Conservation (phyloP, 768 basidiomycete genomes). For the Chalciporus piperatus region DNA sequence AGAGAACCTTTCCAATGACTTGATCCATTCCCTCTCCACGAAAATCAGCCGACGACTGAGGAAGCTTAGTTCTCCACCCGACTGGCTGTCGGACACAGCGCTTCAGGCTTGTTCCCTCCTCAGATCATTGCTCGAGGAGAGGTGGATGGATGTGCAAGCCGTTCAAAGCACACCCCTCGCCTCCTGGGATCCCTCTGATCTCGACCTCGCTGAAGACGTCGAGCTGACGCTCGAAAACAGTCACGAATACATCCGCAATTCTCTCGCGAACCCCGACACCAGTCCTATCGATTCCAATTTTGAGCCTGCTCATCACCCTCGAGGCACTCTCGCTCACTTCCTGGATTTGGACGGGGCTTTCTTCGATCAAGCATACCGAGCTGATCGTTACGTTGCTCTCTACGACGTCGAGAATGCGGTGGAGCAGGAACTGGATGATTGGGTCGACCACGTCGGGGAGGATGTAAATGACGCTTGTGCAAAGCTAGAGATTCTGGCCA, state of each 20-base stretch:
- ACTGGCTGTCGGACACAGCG: slow-evolving; percentile 38
- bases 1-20: slow-evolving; percentile 18
- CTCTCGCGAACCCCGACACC: slow-evolving; percentile 1
- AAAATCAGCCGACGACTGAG: slow-evolving; percentile 26
- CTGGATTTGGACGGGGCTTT: slow-evolving; percentile 11
- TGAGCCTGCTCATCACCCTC: not conserved
- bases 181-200: slow-evolving; percentile 27
- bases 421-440: slow-evolving; percentile 29
- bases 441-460: slow-evolving; percentile 27
- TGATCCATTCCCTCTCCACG: slow-evolving; percentile 28
- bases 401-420: slow-evolving; percentile 39
- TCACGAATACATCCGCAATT: slow-evolving; percentile 24
- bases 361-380: slow-evolving; percentile 9
- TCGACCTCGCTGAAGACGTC: slow-evolving; percentile 31
- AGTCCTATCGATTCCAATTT: slow-evolving; percentile 6
- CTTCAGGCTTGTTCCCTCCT: slow-evolving; percentile 30
- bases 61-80: slow-evolving; percentile 26
- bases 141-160: slow-evolving; percentile 34
- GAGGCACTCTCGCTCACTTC: slow-evolving; percentile 19
- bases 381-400: slow-evolving; percentile 20
- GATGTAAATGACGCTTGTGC: slow-evolving; percentile 22
- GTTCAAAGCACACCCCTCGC: slow-evolving; percentile 20
- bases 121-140: slow-evolving; percentile 22
- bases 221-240: slow-evolving; percentile 33
- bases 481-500: slow-evolving; percentile 26